Percentiles rank a stretch among this genome's conserved stretches.
phyloP scores from a whole-genome alignment of 1,139 yeast species.

The Waltiozyma sp. region DNA sequence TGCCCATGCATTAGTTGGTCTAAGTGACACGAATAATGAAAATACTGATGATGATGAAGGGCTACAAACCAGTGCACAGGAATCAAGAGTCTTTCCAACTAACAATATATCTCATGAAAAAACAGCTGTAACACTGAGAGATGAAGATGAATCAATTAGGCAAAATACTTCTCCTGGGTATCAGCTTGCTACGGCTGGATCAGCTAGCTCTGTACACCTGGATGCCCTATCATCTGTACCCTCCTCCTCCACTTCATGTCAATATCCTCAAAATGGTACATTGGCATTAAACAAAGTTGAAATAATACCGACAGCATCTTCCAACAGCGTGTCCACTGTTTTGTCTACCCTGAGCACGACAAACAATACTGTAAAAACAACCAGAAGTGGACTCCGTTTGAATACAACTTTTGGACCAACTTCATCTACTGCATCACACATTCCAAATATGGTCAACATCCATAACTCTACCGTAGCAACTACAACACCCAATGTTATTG shows the following conservation, averaged over 20 bases:
- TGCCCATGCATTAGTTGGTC: background rate
- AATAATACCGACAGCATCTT: background rate
- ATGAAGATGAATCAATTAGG: background rate
- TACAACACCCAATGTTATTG: background rate
- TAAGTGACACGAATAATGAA: background rate
- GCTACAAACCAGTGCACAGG: background rate
- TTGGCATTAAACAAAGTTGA: background rate
- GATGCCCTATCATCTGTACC: background rate
- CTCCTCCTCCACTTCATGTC: background rate
- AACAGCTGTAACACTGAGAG: background rate
- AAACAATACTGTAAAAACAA: constrained; percentile 10
- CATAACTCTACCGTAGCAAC: constrained; percentile 12
- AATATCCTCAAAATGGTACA: no score
- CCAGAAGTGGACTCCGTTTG: constrained; percentile 12
- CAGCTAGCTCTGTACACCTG: no score
- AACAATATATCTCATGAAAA: background rate
- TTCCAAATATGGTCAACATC: constrained; percentile 11
- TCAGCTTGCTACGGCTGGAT: no score
- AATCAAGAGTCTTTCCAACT: no score
- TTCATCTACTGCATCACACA: constrained; percentile 7
- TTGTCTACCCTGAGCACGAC: background rate
- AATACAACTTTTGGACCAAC: constrained; percentile 15
- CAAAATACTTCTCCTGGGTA: no score
- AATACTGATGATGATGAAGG: background rate
- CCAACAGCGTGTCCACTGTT: constrained; percentile 1